Evolutionary conservation across 176 grass and related monocot species (phyloP), one percentile per base, ranked within the genome.

Genomic region (Zizania latifolia): DNA sequence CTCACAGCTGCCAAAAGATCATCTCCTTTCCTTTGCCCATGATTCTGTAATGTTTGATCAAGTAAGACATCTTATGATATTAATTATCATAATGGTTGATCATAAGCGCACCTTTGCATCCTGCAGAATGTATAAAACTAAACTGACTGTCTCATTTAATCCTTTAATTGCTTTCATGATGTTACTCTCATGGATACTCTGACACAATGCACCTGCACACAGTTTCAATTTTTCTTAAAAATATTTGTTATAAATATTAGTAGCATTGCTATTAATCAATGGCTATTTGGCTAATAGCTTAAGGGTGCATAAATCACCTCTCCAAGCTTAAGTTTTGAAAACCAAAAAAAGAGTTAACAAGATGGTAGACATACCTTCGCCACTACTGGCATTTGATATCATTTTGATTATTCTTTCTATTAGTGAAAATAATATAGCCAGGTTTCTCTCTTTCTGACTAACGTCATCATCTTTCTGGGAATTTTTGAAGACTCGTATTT

Each of bases 361-460:
- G 17, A 59, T 22, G 26, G 54, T 83, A 40, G 48, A 58, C 41
- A 75, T 87, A 97, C 94, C 91, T 92, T 89, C 91, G 62, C 78
- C 64, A 14, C 80, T 56, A 73, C 71, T 87, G 30, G 79, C 72
- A 79, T 78, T 81, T 74, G 91, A 93, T 69, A 93, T 92, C 55
- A 91, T 83, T 91, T 93, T 93, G 43, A 97, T 93, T 74, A 93
- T 87, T 75, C 85, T 93, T 87, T 97, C 94, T 79, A 93, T 87
- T 67, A 97, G 84, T 23, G 94, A 87, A 83, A 98, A 98, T 57
- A 83, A 53, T 78, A 92, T 92, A 70, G 90, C 94, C 34, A 98
- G 84, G 84, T 57, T 87, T 79, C 62, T 85, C 55, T 98, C 86
- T 81, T 93, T 98, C 71, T 92, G 78, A 61, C 45, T 58, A 50